These are phyloP conservation scores for Syzygium syzygioides DNA, from an alignment of 441 rosid genomes.

Conservation along the genomic window DNA sequence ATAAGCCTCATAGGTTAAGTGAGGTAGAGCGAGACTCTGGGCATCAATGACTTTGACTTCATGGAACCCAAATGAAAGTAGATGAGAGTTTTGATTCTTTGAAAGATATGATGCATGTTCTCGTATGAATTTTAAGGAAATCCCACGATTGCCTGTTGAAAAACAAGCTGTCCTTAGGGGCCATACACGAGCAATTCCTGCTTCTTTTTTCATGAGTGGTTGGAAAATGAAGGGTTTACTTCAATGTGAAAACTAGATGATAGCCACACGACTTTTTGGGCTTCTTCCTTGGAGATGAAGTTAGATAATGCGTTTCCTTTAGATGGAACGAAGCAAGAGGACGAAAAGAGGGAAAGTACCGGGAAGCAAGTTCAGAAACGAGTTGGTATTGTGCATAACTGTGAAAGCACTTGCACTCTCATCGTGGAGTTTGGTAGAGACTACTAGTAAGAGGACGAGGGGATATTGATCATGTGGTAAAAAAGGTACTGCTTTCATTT, in stretches of 20 bases:
- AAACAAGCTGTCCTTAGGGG: not conserved
- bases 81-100: not conserved
- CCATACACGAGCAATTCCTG: not conserved
- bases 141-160: not conserved
- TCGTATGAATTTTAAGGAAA: not conserved
- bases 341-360: not conserved
- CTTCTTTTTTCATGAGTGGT: not conserved
- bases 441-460: not conserved
- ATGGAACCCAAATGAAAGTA: not conserved
- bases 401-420: not conserved
- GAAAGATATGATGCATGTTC: not conserved
- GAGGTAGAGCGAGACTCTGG: not conserved
- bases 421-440: not conserved
- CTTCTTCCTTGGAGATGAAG: not conserved
- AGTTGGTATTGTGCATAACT: not conserved
- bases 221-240: not conserved
- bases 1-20: not conserved
- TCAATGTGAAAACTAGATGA: not conserved
- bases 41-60: not conserved
- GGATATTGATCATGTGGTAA: not conserved
- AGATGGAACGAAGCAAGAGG: not conserved
- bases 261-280: not conserved
- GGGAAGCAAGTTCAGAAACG: not conserved
- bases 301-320: not conserved
- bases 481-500: not conserved